phyloP scores from a whole-genome alignment of 139 green algal species.

The Coelastrella sp. region DNA sequence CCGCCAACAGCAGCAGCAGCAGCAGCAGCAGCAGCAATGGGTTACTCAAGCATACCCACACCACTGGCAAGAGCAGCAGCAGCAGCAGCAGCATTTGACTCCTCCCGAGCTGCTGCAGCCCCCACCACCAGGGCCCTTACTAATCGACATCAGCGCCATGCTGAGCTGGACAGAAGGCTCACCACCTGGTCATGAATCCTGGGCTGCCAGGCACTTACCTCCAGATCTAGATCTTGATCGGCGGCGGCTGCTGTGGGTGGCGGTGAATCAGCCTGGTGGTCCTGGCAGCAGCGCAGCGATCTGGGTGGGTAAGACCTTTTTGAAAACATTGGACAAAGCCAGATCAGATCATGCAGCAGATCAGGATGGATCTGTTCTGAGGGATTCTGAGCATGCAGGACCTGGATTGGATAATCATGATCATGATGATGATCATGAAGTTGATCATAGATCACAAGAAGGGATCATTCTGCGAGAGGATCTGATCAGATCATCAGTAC shows the following conservation, averaged over 20 bases:
- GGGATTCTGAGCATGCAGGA: neutral
- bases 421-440: too few species aligned
- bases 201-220: neutral
- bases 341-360: neutral
- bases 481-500: neutral
- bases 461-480: neutral
- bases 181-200: neutral
- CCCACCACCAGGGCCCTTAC: neutral
- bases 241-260: slow-evolving; percentile 16
- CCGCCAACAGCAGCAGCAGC: slow-evolving; percentile 27
- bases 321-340: neutral
- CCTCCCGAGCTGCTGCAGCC: slow-evolving; percentile 14
- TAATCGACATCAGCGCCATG: neutral
- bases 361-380: neutral
- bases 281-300: slow-evolving; percentile 34
- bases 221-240: slow-evolving; percentile 9
- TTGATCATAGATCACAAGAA: neutral
- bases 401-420: too few species aligned
- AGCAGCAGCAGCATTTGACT: neutral
- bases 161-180: neutral
- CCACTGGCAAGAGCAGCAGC: neutral
- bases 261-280: slow-evolving; percentile 5
- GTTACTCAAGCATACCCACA: too few species aligned
- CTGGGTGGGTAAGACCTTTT: neutral
- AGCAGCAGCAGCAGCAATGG: neutral